Percentiles rank a stretch among this genome's conserved stretches.
These are phyloP conservation scores for Salinomyces thailandicus DNA, from an alignment of 2,329 filamentous ascomycete genomes.

Conservation along the genomic window DNA sequence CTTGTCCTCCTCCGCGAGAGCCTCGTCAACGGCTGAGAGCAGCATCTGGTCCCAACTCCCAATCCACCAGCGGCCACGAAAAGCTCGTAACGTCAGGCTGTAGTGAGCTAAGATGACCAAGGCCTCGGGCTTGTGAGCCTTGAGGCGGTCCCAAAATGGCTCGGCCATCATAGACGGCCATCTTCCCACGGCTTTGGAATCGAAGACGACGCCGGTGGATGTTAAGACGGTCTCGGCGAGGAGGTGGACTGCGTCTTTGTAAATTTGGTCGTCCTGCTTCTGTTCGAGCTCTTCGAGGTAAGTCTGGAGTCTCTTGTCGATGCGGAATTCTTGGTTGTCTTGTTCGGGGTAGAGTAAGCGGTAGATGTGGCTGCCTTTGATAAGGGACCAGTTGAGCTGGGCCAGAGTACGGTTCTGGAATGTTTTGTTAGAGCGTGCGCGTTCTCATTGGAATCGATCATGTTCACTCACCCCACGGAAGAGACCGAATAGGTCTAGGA, in stretches of 20 bases:
- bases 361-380: background rate
- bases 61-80: conserved; percentile 16
- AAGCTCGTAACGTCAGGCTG: conserved; percentile 11
- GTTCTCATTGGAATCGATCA: too few species aligned
- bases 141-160: conserved; percentile 13
- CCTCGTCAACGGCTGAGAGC: conserved; percentile 11
- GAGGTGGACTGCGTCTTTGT: conserved; percentile 1
- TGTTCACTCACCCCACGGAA: conserved; percentile 14
- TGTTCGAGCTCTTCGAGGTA: background rate
- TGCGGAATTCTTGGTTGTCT: background rate
- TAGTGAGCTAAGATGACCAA: conserved; percentile 15
- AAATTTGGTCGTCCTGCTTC: conserved; percentile 1
- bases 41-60: conserved; percentile 15
- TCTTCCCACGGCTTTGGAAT: conserved; percentile 14
- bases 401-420: conserved; percentile 8
- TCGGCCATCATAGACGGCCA: conserved; percentile 18
- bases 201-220: conserved; percentile 5
- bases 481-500: conserved; percentile 18
- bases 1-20: conserved; percentile 6
- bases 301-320: background rate
- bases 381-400: conserved; percentile 1
- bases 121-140: conserved; percentile 12
- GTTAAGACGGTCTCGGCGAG: conserved; percentile 9
- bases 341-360: conserved; percentile 7
- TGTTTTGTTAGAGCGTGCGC: background rate